Base-by-base conservation (phyloP, 768 basidiomycete genomes). In the Tephrocybe sp. region DNA sequence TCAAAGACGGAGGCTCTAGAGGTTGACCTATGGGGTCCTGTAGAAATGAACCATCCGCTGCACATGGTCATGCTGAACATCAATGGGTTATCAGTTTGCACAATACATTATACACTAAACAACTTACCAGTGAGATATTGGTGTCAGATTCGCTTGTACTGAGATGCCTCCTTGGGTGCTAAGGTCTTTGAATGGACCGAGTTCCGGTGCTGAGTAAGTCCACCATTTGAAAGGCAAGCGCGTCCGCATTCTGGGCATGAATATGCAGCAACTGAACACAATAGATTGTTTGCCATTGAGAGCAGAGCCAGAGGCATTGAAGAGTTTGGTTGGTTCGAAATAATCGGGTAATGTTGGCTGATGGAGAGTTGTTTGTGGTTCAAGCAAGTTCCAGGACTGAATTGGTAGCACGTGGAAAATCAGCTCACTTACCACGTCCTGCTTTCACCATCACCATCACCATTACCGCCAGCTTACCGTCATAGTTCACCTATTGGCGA, bases 91-190 rank as follows among this genome's bases (percentile, higher is more conserved):
- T 19, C 25, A 18, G 37, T 13, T 27, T 38, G 16, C 34, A 41
- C 12, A 25, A 26, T 34, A 25, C 5, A 51, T 19, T 27, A 44
- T n/a, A 38, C 25, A 32, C 27, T 16, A 18, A 34, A 26, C 24
- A 16, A 22, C 37, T n/a, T 56, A 62, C 58, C 60, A 42, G 43
- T 55, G 0, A 60, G 44, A 16, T 56, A 16, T n/a, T 8, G 39
- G 18, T 60, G 58, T 24, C 37, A 22, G n/a, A 55, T 24, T 9
- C 38, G 28, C 28, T 12, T 44, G 47, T 48, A 49, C 5, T 53
- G 22, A 16, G n/a, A 41, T 11, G 45, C 19, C 21, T 56, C 47
- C 25, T 40, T 22, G 18, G 56, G 47, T 28, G 36, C 32, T 19
- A 38, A 24, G 31, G 52, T 18, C 1, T 34, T 27, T 16, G 39